A percentile compares a stretch with the other conserved stretches of the same genome.
These are phyloP conservation scores for Trichomonascus vanleenenianus DNA, from an alignment of 805 yeast species.

Conservation along the genomic window DNA sequence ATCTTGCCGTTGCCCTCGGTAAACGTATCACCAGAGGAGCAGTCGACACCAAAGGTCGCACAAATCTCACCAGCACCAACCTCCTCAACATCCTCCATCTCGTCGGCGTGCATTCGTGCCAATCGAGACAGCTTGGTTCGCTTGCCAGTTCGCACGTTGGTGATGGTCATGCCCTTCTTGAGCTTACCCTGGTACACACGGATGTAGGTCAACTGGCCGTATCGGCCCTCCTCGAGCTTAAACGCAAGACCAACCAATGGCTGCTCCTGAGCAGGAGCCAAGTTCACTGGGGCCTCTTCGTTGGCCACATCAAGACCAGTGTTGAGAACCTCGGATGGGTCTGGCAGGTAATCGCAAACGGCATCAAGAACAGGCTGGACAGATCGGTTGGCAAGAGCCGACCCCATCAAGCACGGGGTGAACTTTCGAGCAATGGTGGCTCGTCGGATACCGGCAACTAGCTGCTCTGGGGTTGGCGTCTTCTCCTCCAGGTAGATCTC, in stretches of 20 bases:
- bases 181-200: slow-evolving; percentile 95
- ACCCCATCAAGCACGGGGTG: slow-evolving; percentile 99
- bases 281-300: slow-evolving; percentile 59
- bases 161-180: slow-evolving; percentile 82
- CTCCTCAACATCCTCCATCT: slow-evolving; percentile 96
- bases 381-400: slow-evolving; percentile 95
- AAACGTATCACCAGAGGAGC: slow-evolving; percentile 98
- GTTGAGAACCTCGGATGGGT: slow-evolving; percentile 89
- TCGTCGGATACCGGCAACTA: slow-evolving; percentile 83
- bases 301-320: slow-evolving; percentile 70
- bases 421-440: slow-evolving; percentile 92
- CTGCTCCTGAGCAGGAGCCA: slow-evolving; percentile 61
- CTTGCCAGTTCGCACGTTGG: slow-evolving; percentile 87
- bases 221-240: slow-evolving; percentile 96
- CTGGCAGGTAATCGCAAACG: slow-evolving; percentile 90
- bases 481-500: slow-evolving; percentile 85
- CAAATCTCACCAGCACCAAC: slow-evolving; percentile 98
- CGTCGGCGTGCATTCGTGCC: slow-evolving; percentile 98
- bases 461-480: slow-evolving; percentile 78
- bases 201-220: slow-evolving; percentile 94
- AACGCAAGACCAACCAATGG: slow-evolving; percentile 98
- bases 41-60: slow-evolving; percentile 98
- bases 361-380: slow-evolving; percentile 94
- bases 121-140: slow-evolving; percentile 86
- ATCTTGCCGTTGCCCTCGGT: slow-evolving; percentile 73